These are phyloP conservation scores for Cicer bijugum DNA, from an alignment of 306 rosid genomes.

Conservation along the genomic window DNA sequence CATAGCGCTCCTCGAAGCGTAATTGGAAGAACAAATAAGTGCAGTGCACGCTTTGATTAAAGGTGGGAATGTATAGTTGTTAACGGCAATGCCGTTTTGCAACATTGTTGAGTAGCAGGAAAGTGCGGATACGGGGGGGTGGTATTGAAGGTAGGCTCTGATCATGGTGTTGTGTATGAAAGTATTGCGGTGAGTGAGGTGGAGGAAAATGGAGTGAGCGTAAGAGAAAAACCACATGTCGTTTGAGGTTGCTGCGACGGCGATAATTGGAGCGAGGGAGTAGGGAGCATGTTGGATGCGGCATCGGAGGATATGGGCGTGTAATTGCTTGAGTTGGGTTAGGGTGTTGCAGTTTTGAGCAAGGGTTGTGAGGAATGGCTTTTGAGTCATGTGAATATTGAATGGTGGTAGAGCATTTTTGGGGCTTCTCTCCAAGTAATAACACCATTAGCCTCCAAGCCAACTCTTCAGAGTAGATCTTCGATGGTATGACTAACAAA, in stretches of 20 bases:
- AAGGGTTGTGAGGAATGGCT: constrained; percentile 42
- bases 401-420: constrained; percentile 27
- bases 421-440: not conserved
- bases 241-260: constrained; percentile 56
- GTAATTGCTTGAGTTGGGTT: constrained; percentile 71
- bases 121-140: constrained; percentile 51
- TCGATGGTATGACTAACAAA: too few species aligned
- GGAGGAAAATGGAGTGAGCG: constrained; percentile 60
- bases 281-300: constrained; percentile 50
- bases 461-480: not conserved
- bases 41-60: constrained; percentile 68
- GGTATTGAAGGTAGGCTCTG: constrained; percentile 54
- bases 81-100: constrained; percentile 54
- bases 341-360: constrained; percentile 60
- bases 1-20: not conserved
- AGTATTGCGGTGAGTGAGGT: constrained; percentile 59
- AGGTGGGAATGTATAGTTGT: constrained; percentile 80
- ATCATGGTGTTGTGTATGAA: constrained; percentile 81
- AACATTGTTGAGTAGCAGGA: constrained; percentile 65
- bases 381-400: constrained; percentile 51
- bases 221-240: constrained; percentile 52
- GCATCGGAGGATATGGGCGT: constrained; percentile 70
- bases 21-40: constrained; percentile 40
- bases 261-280: constrained; percentile 65
- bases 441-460: not conserved